phyloP scores from a whole-genome alignment of 2,329 filamentous ascomycete genomes.

The Phialophora chinensis region DNA sequence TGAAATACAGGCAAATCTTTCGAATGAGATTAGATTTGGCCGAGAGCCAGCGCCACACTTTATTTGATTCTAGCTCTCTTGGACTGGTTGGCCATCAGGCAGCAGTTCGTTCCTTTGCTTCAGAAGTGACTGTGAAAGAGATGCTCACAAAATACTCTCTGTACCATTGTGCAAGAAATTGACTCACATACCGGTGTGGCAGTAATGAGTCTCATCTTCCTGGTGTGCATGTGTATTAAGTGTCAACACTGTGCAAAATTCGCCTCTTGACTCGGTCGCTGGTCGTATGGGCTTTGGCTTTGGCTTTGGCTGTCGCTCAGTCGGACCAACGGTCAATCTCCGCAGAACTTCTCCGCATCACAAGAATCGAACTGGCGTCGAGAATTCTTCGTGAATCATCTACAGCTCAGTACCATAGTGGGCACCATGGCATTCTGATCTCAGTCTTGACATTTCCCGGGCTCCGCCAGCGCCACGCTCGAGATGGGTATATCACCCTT shows the following conservation, averaged over 20 bases:
- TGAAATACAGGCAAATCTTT: background rate
- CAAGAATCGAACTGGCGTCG: background rate
- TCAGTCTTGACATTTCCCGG: background rate
- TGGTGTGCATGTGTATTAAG: background rate
- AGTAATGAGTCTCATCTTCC: background rate
- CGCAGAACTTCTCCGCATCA: background rate
- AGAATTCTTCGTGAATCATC: background rate
- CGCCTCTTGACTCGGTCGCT: background rate
- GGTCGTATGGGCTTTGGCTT: background rate
- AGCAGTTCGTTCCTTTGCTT: background rate
- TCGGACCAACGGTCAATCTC: background rate
- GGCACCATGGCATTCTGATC: background rate
- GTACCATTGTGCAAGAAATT: background rate
- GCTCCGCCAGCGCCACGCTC: background rate
- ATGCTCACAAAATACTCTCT: too few relatives aligned
- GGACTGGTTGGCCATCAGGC: background rate
- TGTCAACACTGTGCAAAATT: too few relatives aligned
- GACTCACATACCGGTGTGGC: background rate
- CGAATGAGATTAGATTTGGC: background rate
- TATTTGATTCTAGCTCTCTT: background rate
- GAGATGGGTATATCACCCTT: constrained; percentile 22
- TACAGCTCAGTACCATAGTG: background rate
- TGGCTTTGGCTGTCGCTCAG: background rate
- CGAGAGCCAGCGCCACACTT: background rate
- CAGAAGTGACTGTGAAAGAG: too few relatives aligned